Base-by-base conservation (phyloP, 345 rosid genomes). In the Dipteronia sinensis region DNA sequence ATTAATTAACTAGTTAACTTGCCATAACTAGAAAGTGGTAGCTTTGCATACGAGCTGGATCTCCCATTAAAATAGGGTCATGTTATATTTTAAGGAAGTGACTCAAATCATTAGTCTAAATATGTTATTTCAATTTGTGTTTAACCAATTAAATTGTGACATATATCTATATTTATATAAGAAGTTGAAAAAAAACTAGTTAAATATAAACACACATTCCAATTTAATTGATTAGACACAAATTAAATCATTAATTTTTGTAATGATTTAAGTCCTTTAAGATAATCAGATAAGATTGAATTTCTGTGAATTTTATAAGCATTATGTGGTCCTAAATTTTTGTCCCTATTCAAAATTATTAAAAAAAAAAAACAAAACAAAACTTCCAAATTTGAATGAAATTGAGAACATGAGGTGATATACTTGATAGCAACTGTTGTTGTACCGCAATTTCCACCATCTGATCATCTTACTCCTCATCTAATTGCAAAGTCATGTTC, bases 11-110 rank as follows among this genome's bases (percentile, higher is more conserved):
- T 13, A 46, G 23, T 17, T 11, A 63, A 63, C 62, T 74, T 74
- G 25, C 77, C 62, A 27, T 46, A 46, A 74, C 69, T 5, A 62
- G 77, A 74, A 29, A 74, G 27, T 64, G 19, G 69, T 16, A 5
- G 27, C 59, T 16, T 56, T 56, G 40, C 77, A 63, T 74, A 69
- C 27, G 40, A 63, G 69, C 69, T 46, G 69, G 61, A 44, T 62
- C 44, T 1, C 70, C 47, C 19, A 31, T 29, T 1, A 6, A 22
- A 16, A 58, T 0, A 16, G 62, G 6, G 8, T 56, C n/a, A 19
- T 17, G 19, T 47, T 12, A 17, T 47, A 15, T 10, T 19, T n/a
- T n/a, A n/a, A n/a, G n/a, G n/a, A n/a, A n/a, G n/a, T n/a, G n/a
- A n/a, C n/a, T n/a, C n/a, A n/a, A n/a, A n/a, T n/a, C n/a, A n/a